These are phyloP conservation scores for Daedaleopsis nitida DNA, from an alignment of 768 basidiomycete genomes.

Conservation along the genomic window DNA sequence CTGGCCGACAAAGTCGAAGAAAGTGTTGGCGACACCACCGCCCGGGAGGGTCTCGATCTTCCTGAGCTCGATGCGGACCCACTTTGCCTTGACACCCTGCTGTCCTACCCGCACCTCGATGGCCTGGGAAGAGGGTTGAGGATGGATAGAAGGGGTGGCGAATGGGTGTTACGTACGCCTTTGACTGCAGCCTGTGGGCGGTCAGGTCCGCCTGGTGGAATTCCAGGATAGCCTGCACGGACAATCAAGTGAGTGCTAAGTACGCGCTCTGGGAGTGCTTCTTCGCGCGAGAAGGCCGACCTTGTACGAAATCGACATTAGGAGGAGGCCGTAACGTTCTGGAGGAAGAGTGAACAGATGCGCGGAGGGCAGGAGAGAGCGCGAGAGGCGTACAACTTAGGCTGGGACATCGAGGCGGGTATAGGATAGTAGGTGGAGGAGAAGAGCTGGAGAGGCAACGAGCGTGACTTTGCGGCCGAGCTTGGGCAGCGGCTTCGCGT, in stretches of 20 bases:
- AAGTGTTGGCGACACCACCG: constrained; percentile 67
- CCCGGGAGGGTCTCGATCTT: constrained; percentile 86
- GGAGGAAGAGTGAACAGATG: background rate
- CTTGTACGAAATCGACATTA: constrained; percentile 87
- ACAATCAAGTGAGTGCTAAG: constrained; percentile 8
- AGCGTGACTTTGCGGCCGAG: background rate
- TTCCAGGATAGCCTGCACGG: constrained; percentile 77
- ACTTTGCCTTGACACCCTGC: constrained; percentile 85
- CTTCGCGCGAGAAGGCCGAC: constrained; percentile 34
- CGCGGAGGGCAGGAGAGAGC: background rate
- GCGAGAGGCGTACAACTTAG: constrained; percentile 13
- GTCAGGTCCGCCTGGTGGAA: constrained; percentile 75
- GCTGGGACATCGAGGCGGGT: constrained; percentile 21
- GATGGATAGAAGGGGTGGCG: constrained; percentile 16
- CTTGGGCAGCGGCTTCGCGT: constrained; percentile 5
- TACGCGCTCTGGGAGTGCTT: background rate
- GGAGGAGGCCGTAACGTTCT: constrained; percentile 86
- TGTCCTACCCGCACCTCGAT: constrained; percentile 81
- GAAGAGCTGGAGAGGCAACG: background rate
- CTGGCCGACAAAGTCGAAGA: constrained; percentile 78
- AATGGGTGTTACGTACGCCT: constrained; percentile 59
- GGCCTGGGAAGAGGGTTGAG: constrained; percentile 47
- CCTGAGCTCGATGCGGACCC: constrained; percentile 88
- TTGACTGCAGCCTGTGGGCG: constrained; percentile 82
- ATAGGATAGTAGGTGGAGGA: constrained; percentile 7